Conservation (phyloP, 2,329 filamentous ascomycete species). For the Tolypocladium endophyticum region DNA sequence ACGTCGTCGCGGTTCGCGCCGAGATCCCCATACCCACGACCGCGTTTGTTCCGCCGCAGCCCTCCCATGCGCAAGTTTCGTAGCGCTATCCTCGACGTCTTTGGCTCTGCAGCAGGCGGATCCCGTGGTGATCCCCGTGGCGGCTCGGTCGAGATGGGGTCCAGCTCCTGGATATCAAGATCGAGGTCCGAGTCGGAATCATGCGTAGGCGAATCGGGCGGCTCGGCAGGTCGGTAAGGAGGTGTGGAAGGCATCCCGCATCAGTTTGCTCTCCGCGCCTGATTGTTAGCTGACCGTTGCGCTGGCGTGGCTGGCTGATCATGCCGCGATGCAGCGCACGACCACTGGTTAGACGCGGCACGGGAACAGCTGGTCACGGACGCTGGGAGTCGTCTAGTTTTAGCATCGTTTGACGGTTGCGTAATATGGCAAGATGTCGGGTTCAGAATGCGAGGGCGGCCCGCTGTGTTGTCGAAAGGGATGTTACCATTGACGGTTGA, state of each 20-base stretch:
- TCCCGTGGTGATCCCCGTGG: constrained; percentile 19
- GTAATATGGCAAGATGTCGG: background rate
- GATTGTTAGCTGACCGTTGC: constrained; percentile 5
- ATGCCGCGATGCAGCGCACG: constrained; percentile 8
- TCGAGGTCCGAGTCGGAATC: constrained; percentile 66
- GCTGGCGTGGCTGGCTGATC: constrained; percentile 8
- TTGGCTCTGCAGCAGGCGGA: constrained; percentile 23
- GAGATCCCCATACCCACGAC: constrained; percentile 49
- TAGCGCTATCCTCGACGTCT: constrained; percentile 55
- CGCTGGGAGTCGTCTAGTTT: background rate
- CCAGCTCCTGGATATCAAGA: constrained; percentile 72
- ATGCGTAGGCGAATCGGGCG: constrained; percentile 52
- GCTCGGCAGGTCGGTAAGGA: constrained; percentile 42
- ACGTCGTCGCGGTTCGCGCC: constrained; percentile 43
- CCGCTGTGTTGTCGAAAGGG: background rate
- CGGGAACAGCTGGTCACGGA: background rate
- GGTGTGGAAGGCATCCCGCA: constrained; percentile 48
- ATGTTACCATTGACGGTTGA: background rate
- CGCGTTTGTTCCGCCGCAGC: constrained; percentile 45
- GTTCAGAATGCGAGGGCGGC: background rate
- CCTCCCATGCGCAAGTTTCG: constrained; percentile 59
- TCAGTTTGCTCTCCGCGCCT: constrained; percentile 7
- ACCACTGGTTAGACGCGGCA: background rate
- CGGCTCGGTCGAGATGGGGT: constrained; percentile 42
- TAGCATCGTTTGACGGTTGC: background rate